Percentiles rank a stretch among this genome's conserved stretches.
These are phyloP conservation scores for Colletotrichum acutatum DNA, from an alignment of 2,329 filamentous ascomycete species.

Conservation along the genomic window DNA sequence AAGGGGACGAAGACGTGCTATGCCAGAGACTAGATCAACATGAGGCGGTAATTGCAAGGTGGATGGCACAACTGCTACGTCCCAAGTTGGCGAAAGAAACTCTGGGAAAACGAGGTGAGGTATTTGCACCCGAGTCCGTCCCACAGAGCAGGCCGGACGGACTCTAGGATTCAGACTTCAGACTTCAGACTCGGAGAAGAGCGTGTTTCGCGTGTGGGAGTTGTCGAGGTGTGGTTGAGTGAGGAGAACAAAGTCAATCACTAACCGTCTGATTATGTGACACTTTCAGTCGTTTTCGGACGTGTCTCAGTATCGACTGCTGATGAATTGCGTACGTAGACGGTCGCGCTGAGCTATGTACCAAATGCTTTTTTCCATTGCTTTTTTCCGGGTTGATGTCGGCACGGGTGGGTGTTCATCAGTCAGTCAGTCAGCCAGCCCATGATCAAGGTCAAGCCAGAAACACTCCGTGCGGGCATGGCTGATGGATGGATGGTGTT, in stretches of 20 bases:
- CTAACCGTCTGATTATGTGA: conserved; percentile 23
- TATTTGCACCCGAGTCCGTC: not conserved
- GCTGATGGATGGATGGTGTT: not conserved
- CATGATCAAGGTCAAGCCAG: not conserved
- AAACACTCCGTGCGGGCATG: not conserved
- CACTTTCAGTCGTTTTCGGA: conserved; percentile 22
- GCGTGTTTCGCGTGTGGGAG: conserved; percentile 6
- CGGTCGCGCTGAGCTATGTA: not conserved
- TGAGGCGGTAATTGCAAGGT: not conserved
- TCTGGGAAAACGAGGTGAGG: not conserved
- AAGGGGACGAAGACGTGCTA: not conserved
- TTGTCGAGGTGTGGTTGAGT: not conserved
- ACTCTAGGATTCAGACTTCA: not conserved
- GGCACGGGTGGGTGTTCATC: not conserved
- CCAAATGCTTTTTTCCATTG: not conserved
- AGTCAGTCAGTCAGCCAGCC: not conserved
- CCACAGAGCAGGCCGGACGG: not conserved
- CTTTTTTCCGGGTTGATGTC: not conserved
- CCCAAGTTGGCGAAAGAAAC: not conserved
- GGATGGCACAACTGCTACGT: not conserved
- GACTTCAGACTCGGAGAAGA: not conserved
- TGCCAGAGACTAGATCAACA: not conserved
- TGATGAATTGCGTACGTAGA: conserved; percentile 18
- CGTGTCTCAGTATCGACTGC: conserved; percentile 25
- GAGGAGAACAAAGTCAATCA: conserved; percentile 13